Base-by-base conservation (phyloP, 345 rosid genomes). In the Eucalyptus caleyi region DNA sequence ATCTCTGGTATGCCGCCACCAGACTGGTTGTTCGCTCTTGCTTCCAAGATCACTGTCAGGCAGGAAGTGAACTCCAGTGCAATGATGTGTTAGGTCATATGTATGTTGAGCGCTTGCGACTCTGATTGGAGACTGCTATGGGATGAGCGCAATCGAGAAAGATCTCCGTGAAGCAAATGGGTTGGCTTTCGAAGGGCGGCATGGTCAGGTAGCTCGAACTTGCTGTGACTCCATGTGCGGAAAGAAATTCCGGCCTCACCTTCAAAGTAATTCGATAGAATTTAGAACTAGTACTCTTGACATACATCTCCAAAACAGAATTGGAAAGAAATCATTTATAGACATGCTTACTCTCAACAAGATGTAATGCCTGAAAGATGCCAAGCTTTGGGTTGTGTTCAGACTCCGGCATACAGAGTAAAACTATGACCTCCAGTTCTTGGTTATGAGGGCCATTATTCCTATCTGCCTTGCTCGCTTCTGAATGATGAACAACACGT, bases 261-360 rank as follows among this genome's bases (percentile, higher is more conserved):
- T 51, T 92, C 90, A 97, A 87, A n/a, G 95, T 94, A 92, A 34
- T 4, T n/a, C 21, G 3, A 65, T 65, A 16, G 40, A 65, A n/a
- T n/a, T 7, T 65, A 53, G 59, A 50, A 50, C 72, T 65, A 65
- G 40, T 11, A 65, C 21, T 65, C 62, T 56, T 16, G 11, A 56
- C 7, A 56, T n/a, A 15, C 34, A 65, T 65, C 77, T 65, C 37
- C 77, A 96, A 97, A 45, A 45, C 10, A 65, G 34, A 30, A n/a
- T 30, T 32, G 4, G 34, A 65, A 15, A 65, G 37, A 65, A n/a
- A 65, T 65, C 19, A n/a, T 65, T n/a, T 65, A 65, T 65, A 14
- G 10, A 30, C 62, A 56, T 56, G 62, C 62, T 56, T 24, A 56
- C 62, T 56, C 62, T 56, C 62, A 24, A 56, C 62, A 56, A 56